Evolutionary conservation across 306 rosid species (phyloP).

Genomic region (Myrica gale): DNA sequence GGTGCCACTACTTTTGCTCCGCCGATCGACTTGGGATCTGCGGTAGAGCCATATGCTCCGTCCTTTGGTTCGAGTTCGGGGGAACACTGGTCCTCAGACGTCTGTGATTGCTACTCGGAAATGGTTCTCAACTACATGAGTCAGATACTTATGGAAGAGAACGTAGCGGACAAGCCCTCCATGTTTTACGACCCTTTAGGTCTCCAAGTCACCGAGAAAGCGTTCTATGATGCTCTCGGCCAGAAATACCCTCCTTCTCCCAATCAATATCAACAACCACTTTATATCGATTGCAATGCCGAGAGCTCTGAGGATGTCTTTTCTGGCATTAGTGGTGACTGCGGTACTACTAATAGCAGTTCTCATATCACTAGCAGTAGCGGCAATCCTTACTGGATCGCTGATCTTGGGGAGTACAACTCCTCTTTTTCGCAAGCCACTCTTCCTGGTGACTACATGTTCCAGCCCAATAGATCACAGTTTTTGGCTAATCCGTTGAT

Average conservation of each 20-base stretch:
- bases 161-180: slow-evolving; percentile 2
- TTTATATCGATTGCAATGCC: slow-evolving; percentile 5
- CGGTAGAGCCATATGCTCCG: slow-evolving; percentile 4
- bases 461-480: background rate
- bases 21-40: background rate
- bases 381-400: background rate
- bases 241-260: slow-evolving; percentile 7
- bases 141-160: slow-evolving; percentile 13
- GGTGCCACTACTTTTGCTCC: slow-evolving; percentile 14
- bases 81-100: background rate
- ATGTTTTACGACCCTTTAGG: slow-evolving; percentile 10
- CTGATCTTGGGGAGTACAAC: background rate
- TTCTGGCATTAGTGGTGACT: slow-evolving; percentile 15
- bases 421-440: background rate
- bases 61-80: background rate
- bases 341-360: slow-evolving; percentile 23
- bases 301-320: slow-evolving; percentile 29
- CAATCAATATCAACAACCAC: slow-evolving; percentile 20
- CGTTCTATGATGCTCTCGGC: slow-evolving; percentile 11
- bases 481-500: background rate
- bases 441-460: background rate
- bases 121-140: background rate
- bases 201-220: slow-evolving; percentile 2
- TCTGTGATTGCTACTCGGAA: background rate
- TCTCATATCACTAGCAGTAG: background rate